A percentile compares a stretch with the other conserved stretches of the same genome.
phyloP scores from a whole-genome alignment of 176 grass and related monocot genomes.

The Oryza glumipatula region DNA sequence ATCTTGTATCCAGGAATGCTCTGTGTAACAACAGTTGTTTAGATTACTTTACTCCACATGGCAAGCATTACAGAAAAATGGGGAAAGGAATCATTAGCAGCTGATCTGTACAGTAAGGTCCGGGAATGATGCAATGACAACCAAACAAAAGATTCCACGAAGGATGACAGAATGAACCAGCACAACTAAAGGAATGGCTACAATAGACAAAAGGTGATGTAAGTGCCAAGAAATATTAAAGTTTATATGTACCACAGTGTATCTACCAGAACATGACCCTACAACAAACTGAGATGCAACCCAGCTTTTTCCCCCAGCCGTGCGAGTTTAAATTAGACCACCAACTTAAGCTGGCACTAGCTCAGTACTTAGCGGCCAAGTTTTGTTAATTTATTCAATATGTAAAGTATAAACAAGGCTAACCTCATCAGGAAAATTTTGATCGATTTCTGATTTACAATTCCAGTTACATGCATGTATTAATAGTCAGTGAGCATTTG shows the following conservation, averaged over 20 bases:
- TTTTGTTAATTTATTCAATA: conserved; percentile 24
- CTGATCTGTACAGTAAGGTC: conserved; percentile 34
- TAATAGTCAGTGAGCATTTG: not conserved
- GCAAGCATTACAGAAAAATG: not conserved
- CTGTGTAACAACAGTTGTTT: conserved; percentile 37
- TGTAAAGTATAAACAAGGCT: conserved; percentile 8
- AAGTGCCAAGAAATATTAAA: conserved; percentile 7
- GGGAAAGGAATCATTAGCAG: conserved; percentile 28
- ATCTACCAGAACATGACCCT: conserved; percentile 49
- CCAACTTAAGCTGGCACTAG: conserved; percentile 39
- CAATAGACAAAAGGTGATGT: not conserved
- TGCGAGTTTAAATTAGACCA: conserved; percentile 42
- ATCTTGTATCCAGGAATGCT: conserved; percentile 84
- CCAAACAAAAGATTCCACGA: conserved; percentile 43
- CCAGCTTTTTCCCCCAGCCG: conserved; percentile 9
- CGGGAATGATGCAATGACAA: conserved; percentile 35
- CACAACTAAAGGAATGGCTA: conserved; percentile 24
- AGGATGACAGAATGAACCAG: conserved; percentile 33
- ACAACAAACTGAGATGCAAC: conserved; percentile 30
- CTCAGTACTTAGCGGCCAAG: conserved; percentile 41
- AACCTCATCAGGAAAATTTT: no score
- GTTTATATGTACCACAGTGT: conserved; percentile 9
- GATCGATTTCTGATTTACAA: not conserved
- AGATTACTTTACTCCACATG: conserved; percentile 36
- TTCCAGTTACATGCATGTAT: not conserved